Conservation (phyloP, 176 grass and related monocot species). For the Dendrocalamus sinicus region DNA sequence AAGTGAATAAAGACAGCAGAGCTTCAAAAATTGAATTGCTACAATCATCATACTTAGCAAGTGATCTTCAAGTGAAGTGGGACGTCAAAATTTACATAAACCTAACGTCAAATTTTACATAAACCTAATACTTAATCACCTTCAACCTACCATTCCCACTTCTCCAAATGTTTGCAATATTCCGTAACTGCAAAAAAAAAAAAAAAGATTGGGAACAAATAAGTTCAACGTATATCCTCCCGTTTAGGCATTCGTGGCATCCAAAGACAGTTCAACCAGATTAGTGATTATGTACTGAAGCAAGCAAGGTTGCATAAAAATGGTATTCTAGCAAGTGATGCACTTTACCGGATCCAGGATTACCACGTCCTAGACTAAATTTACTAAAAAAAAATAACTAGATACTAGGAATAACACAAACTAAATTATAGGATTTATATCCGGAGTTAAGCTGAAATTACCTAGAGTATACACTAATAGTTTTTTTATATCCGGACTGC, state of each 20-base stretch:
- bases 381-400: too few relatives aligned
- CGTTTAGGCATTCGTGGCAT: background rate
- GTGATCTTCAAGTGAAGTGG: background rate
- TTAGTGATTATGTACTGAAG: background rate
- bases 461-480: too few relatives aligned
- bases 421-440: too few relatives aligned
- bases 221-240: background rate
- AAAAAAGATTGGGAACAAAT: background rate
- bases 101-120: background rate
- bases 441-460: too few relatives aligned
- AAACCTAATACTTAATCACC: background rate
- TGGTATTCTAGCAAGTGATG: background rate
- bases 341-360: too few relatives aligned
- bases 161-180: background rate
- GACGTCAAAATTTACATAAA: background rate
- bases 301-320: background rate
- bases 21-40: background rate
- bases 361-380: too few relatives aligned
- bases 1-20: background rate
- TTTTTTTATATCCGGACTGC: too few relatives aligned
- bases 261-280: background rate
- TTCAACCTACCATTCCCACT: background rate
- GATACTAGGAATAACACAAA: too few relatives aligned
- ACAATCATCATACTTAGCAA: background rate
- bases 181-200: conserved; percentile 4